Conservation (phyloP, 1,139 yeast genomes). For the Torulaspora globosa region DNA sequence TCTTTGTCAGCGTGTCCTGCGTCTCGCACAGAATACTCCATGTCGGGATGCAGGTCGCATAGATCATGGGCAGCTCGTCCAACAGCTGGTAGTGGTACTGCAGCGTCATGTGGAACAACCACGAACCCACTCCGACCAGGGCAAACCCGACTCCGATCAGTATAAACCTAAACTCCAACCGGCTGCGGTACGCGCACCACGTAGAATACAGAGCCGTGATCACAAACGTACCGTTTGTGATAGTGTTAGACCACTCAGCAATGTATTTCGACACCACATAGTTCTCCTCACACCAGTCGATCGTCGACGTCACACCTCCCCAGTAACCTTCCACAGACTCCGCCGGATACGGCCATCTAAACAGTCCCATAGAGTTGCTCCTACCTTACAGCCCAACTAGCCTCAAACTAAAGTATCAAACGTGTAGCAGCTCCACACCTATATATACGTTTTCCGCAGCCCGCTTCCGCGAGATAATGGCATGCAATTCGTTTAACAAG, state of each 20-base stretch:
- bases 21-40: conserved; percentile 78
- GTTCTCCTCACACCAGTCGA: conserved; percentile 97
- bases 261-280: conserved; percentile 78
- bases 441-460: background rate
- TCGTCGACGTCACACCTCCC: conserved; percentile 53
- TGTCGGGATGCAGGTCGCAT: conserved; percentile 92
- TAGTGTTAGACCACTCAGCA: conserved; percentile 84
- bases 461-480: conserved; percentile 7
- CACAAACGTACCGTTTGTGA: conserved; percentile 68
- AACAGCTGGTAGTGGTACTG: conserved; percentile 81
- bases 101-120: conserved; percentile 95
- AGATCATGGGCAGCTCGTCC: conserved; percentile 97
- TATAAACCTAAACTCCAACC: conserved; percentile 65
- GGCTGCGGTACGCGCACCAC: conserved; percentile 54
- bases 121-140: conserved; percentile 86
- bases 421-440: background rate
- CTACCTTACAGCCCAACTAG: background rate
- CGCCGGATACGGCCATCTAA: conserved; percentile 37
- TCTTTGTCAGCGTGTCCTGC: conserved; percentile 39
- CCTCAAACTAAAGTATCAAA: no score
- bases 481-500: conserved; percentile 3
- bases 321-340: conserved; percentile 37
- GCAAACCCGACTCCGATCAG: conserved; percentile 74
- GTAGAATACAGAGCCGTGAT: conserved; percentile 65
- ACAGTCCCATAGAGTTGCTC: conserved; percentile 11